Base-by-base conservation (phyloP, 108 stramenopile genomes). In the Phaeodactylum tricornutum region DNA sequence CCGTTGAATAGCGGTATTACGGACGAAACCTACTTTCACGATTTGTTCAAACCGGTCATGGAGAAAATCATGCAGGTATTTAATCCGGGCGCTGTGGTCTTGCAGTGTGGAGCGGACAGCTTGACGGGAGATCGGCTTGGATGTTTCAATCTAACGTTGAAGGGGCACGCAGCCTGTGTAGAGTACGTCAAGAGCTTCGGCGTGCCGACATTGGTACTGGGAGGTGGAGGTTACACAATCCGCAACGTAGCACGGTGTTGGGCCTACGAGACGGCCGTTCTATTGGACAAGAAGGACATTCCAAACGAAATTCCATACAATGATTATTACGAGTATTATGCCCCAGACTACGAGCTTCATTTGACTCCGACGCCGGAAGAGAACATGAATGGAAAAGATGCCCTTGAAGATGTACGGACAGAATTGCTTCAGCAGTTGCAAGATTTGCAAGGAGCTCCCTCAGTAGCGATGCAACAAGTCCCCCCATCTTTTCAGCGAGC, bases 21-120 rank as follows among this genome's bases (percentile, higher is more conserved):
- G 26, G 99, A 99, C 66, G 71, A 61, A 20, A 75, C 69, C 23
- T 98, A 94, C 54, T 24, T 72, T 1, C 69, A 85, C 31, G 58
- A 72, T 11, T 71, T 99, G 37, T 99, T 98, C 75, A 90, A 92
- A 48, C 97, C 97, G 19, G 88, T 99, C 43, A 69, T 99, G 52
- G 69, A 59, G 45, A 93, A 93, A 53, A 94, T 96, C 55, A 99
- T 99, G 94, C 89, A 97, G 45, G 71, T 93, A 8, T 99, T 89
- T 61, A 73, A 68, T 29, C 97, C 97, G 16, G 93, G 92, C 22
- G 99, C 99, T 0, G 78, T 99, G 55, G 99, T 99, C 14, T 59
- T 99, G 56, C 96, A 98, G 62, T 98, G 97, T 62, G 99, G 99
- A n/a, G 97, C 99, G 16, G 99, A 99, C 61, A 88, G 84, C 21